These are phyloP conservation scores for Thalia dealbata DNA, from an alignment of 176 grass and related monocot genomes.

Conservation along the genomic window DNA sequence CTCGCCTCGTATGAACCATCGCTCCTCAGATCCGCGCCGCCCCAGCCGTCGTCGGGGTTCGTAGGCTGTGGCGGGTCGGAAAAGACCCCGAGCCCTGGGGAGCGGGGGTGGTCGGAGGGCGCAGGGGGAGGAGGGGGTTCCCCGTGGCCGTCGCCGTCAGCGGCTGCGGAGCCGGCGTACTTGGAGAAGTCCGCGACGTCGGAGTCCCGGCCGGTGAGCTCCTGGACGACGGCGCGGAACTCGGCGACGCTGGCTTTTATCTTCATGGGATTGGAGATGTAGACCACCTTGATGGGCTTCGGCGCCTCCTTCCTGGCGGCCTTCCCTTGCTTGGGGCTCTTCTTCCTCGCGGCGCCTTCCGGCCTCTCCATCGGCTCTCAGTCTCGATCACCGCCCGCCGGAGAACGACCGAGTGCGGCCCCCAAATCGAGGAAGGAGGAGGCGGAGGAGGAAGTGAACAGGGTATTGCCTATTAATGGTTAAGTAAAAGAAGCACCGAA, in stretches of 20 bases:
- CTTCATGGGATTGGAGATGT: conserved; percentile 22
- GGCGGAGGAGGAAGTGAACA: neutral
- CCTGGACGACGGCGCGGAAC: conserved; percentile 12
- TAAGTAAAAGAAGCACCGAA: neutral
- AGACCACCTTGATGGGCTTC: conserved; percentile 15
- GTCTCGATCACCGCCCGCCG: no score
- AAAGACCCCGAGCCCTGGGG: no score
- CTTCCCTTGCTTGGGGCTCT: neutral
- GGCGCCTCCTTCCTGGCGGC: neutral
- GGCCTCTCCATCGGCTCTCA: neutral
- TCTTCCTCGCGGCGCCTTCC: neutral
- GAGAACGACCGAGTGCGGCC: no score
- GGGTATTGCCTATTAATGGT: neutral
- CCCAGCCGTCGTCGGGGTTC: no score
- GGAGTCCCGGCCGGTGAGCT: conserved; percentile 17
- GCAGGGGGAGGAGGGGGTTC: neutral
- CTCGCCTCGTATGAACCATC: no score
- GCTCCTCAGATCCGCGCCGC: no score
- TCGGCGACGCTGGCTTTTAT: neutral
- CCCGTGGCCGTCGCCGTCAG: neutral
- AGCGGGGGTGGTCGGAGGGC: no score
- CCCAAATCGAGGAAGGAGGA: no score
- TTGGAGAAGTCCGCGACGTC: neutral
- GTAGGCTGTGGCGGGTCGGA: no score
- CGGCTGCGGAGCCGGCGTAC: neutral